Evolutionary conservation across 768 basidiomycete species (phyloP), one percentile per base, ranked within the genome.

Genomic region (Pleurotus pulmonarius): DNA sequence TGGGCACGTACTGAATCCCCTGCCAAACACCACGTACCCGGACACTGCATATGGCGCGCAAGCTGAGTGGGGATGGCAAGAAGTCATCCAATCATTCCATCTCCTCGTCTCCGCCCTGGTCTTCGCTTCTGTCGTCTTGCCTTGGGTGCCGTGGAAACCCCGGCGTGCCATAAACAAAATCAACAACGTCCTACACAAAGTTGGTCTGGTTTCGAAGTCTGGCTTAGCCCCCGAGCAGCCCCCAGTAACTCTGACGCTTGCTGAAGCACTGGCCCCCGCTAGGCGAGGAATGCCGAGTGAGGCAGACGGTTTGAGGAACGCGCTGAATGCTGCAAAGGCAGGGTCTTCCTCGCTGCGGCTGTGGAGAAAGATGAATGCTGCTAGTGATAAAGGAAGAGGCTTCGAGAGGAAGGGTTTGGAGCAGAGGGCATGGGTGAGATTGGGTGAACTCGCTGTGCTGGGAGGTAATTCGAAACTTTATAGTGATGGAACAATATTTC

Each of bases 41-140:
- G 55, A 69, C 56, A 60, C 69, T 37, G 40, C 65, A 8, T 44
- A 64, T 5, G 55, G 61, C 20, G 43, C 48, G 16, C 49, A 45
- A 3, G 57, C 60, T 38, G 58, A 54, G 15, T 86, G 78, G 73
- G 70, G 74, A 4, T 79, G 79, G 75, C 73, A 74, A 44, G 80
- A 86, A 49, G 69, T 75, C 44, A 63, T 86, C n/a, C 87, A 89
- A 62, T 63, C 74, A 3, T 78, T 87, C 69, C 90, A 91, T 61
- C 71, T 91, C 1, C 59, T 83, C 20, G 84, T 87, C 11, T 89
- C 88, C 11, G 65, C 83, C 34, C 69, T 86, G 0, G 80, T 91
- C 4, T 76, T 92, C 55, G 65, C 78, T 55, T 79, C 80, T 16
- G 81, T 86, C 57, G 73, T 87, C 26, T 56, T 83, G 3, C 67